phyloP scores from a whole-genome alignment of 495 filamentous ascomycete genomes.

The Hypoxylon rickii region DNA sequence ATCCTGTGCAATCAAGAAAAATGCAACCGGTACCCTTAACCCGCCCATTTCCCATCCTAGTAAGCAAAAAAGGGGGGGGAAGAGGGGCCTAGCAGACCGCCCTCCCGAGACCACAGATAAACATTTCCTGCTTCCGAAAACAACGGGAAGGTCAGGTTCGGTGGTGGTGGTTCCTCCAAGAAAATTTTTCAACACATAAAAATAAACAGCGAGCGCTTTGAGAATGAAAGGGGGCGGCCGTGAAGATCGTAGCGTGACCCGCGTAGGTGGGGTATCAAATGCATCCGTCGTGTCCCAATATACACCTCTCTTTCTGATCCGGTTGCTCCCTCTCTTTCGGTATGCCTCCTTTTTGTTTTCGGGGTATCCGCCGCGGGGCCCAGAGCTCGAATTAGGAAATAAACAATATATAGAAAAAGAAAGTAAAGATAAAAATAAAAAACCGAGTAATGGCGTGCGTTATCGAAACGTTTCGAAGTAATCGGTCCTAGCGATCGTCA shows the following conservation, averaged over 20 bases:
- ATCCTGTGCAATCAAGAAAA: conserved; percentile 15
- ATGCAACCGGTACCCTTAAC: conserved; percentile 30
- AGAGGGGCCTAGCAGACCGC: conserved; percentile 4
- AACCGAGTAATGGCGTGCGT: no score
- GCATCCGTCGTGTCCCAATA: conserved; percentile 29
- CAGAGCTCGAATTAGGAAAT: conserved; percentile 24
- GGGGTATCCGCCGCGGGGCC: conserved; percentile 9
- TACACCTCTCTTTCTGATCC: neutral
- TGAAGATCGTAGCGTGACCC: conserved; percentile 33
- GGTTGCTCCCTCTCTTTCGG: neutral
- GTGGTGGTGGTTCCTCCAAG: no score
- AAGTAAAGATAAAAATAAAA: no score
- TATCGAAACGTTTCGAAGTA: no score
- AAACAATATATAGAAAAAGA: conserved; percentile 26
- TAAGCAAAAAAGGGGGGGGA: conserved; percentile 18
- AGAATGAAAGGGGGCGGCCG: conserved; percentile 23
- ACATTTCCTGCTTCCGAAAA: no score
- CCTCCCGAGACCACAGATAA: no score
- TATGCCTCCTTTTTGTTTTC: conserved; percentile 18
- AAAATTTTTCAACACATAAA: neutral
- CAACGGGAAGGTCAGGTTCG: no score
- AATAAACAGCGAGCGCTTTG: conserved; percentile 17
- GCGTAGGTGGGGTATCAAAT: conserved; percentile 30
- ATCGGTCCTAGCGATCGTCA: neutral
- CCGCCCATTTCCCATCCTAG: conserved; percentile 31